Evolutionary conservation across 2,329 filamentous ascomycete genomes (phyloP).

Genomic region (Pestalotiopsis fici): DNA sequence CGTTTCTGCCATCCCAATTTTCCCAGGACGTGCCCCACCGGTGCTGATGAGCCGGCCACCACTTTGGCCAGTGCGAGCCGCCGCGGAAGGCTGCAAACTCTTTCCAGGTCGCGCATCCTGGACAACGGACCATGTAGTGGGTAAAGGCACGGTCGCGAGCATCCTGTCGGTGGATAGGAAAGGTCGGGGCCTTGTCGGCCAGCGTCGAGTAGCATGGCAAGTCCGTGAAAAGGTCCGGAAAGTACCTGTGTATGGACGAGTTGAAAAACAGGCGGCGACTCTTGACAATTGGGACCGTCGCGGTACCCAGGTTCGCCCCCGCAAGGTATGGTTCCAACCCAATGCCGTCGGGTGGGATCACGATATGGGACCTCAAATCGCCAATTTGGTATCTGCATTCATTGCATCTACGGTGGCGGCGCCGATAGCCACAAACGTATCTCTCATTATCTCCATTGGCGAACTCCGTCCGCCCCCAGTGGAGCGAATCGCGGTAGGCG

Average conservation of each 20-base stretch:
- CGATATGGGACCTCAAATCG: conserved; percentile 5
- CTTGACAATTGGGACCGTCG: background rate
- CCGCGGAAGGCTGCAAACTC: conserved; percentile 9
- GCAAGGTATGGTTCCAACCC: background rate
- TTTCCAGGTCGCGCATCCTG: conserved; percentile 10
- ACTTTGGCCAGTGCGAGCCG: conserved; percentile 5
- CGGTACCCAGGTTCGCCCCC: background rate
- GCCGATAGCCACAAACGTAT: conserved; percentile 7
- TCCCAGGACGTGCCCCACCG: background rate
- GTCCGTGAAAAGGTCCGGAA: conserved; percentile 2
- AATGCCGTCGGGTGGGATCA: background rate
- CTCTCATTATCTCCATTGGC: conserved; percentile 2
- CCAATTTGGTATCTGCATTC: conserved; percentile 11
- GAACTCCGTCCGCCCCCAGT: background rate
- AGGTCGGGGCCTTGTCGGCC: background rate
- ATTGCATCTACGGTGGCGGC: conserved; percentile 13
- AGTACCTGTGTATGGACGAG: conserved; percentile 7
- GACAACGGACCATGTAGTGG: conserved; percentile 15
- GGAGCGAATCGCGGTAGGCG: background rate
- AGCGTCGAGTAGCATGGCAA: background rate
- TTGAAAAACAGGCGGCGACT: conserved; percentile 8
- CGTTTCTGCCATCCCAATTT: background rate
- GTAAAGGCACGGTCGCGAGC: conserved; percentile 6
- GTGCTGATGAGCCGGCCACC: conserved; percentile 3
- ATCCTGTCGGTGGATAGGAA: conserved; percentile 3